These are phyloP conservation scores for Aspergillus aculeatus DNA, from an alignment of 2,329 filamentous ascomycete species.

Conservation along the genomic window DNA sequence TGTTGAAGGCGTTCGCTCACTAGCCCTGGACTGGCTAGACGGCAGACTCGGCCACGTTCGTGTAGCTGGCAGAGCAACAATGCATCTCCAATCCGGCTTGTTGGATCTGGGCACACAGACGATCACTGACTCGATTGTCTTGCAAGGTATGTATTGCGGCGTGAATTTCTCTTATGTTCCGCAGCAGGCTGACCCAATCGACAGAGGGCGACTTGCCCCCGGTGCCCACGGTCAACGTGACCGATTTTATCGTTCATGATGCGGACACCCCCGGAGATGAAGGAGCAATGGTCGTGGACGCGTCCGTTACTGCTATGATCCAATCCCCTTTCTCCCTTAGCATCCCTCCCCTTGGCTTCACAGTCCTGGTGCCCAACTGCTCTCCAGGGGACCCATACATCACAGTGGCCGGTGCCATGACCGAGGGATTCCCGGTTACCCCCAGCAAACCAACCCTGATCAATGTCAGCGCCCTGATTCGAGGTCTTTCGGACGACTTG, in stretches of 20 bases:
- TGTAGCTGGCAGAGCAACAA: constrained; percentile 69
- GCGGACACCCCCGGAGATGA: constrained; percentile 54
- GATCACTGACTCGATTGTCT: constrained; percentile 70
- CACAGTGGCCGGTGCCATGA: constrained; percentile 72
- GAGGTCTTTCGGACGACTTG: constrained; percentile 70
- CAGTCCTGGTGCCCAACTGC: constrained; percentile 83
- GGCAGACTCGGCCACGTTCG: constrained; percentile 70
- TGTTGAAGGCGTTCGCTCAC: constrained; percentile 69
- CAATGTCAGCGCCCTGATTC: constrained; percentile 69
- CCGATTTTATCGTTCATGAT: constrained; percentile 76
- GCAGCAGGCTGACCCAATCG: constrained; percentile 27
- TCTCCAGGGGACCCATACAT: constrained; percentile 69
- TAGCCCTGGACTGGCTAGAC: constrained; percentile 86
- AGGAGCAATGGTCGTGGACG: constrained; percentile 75
- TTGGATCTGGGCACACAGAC: constrained; percentile 74
- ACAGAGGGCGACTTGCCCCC: constrained; percentile 64
- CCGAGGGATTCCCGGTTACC: constrained; percentile 63
- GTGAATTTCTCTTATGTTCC: constrained; percentile 25
- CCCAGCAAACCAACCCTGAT: constrained; percentile 67
- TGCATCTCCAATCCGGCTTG: constrained; percentile 75
- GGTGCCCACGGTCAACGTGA: constrained; percentile 80
- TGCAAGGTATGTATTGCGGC: constrained; percentile 77
- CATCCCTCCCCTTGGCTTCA: constrained; percentile 77
- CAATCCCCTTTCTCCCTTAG: constrained; percentile 73
- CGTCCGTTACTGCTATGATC: constrained; percentile 70